Evolutionary conservation across 2,329 filamentous ascomycete species (phyloP).

Genomic region (Diaporthe vaccinii): DNA sequence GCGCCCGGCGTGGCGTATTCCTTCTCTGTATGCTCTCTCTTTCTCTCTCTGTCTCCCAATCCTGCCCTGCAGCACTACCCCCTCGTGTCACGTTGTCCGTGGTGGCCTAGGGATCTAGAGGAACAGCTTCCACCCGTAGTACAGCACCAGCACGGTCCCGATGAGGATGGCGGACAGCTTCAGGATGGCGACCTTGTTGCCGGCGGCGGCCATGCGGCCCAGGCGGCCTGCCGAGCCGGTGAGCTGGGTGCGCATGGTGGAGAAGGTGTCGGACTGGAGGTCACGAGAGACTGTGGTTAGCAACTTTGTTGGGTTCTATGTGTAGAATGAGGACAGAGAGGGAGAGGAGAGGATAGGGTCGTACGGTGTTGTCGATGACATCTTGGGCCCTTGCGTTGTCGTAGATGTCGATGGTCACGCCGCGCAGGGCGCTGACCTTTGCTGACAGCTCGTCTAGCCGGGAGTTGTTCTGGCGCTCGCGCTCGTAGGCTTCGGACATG

Average conservation of each 20-base stretch:
- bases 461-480: conserved; percentile 92
- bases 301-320: neutral
- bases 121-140: conserved; percentile 77
- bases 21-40: too few species aligned
- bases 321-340: neutral
- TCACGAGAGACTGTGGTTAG: neutral
- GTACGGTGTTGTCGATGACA: conserved; percentile 88
- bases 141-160: conserved; percentile 79
- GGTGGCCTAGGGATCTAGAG: conserved; percentile 55
- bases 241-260: conserved; percentile 83
- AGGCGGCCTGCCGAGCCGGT: conserved; percentile 87
- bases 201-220: conserved; percentile 89
- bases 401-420: conserved; percentile 97
- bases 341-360: conserved; percentile 45
- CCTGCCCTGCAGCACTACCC: too few species aligned
- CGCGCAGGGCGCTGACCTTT: conserved; percentile 92
- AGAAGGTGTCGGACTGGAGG: conserved; percentile 86
- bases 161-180: conserved; percentile 90
- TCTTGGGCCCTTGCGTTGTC: conserved; percentile 92
- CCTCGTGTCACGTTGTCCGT: too few species aligned
- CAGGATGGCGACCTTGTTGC: conserved; percentile 91
- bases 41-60: too few species aligned
- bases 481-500: conserved; percentile 85
- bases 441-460: conserved; percentile 90
- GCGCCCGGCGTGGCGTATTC: too few species aligned